Conservation (phyloP, 495 filamentous ascomycete species). For the Sabuloglossum arenarium region DNA sequence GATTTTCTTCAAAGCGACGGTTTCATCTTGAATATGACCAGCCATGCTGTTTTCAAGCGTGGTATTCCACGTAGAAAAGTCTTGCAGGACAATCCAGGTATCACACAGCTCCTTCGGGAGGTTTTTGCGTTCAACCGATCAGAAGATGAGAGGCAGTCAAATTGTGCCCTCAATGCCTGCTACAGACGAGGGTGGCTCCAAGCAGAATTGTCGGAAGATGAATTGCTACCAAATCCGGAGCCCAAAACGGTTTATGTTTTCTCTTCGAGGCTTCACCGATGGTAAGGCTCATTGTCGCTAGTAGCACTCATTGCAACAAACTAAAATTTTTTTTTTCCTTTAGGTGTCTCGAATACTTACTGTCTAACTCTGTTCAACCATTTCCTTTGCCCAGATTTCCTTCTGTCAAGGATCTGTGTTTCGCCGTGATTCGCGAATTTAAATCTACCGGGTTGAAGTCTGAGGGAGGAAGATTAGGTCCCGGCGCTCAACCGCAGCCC, state of each 20-base stretch:
- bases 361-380: background rate
- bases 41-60: background rate
- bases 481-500: constrained; percentile 3
- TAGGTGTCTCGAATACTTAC: background rate
- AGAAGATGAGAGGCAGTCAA: background rate
- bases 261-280: background rate
- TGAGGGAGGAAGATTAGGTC: background rate
- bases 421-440: background rate
- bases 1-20: background rate
- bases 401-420: background rate
- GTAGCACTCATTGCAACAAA: background rate
- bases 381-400: background rate
- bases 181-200: background rate
- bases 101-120: background rate
- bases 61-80: background rate
- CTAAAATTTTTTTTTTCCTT: background rate
- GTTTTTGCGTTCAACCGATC: background rate
- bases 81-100: background rate
- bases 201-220: background rate
- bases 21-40: background rate
- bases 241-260: background rate
- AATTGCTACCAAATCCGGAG: background rate
- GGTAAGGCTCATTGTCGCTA: background rate
- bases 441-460: background rate
- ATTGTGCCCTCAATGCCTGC: background rate